These are phyloP conservation scores for Lipomyces chichibuensis DNA, from an alignment of 805 yeast species.

Conservation along the genomic window DNA sequence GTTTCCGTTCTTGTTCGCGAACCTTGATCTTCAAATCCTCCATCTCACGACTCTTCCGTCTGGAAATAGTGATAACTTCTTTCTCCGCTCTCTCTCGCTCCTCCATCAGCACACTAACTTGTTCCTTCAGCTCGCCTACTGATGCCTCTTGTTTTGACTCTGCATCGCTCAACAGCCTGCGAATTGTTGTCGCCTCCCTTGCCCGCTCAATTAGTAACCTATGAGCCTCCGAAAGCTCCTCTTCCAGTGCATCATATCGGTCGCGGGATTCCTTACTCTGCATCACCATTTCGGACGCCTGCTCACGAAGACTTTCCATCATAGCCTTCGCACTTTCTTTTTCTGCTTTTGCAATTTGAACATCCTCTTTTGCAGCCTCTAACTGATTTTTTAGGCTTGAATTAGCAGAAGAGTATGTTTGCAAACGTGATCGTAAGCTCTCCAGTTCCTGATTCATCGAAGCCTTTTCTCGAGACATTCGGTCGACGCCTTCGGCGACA, in stretches of 20 bases:
- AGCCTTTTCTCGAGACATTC: slow-evolving; percentile 48
- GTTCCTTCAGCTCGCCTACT: slow-evolving; percentile 59
- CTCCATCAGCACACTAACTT: slow-evolving; percentile 56
- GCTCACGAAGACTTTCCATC: slow-evolving; percentile 58
- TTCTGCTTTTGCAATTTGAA: slow-evolving; percentile 40
- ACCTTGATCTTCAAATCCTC: slow-evolving; percentile 60
- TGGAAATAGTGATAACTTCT: slow-evolving; percentile 53
- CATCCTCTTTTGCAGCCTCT: slow-evolving; percentile 48
- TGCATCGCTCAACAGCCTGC: slow-evolving; percentile 67
- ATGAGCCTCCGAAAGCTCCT: slow-evolving; percentile 77
- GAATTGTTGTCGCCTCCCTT: slow-evolving; percentile 72
- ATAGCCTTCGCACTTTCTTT: slow-evolving; percentile 48
- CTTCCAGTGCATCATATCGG: slow-evolving; percentile 69
- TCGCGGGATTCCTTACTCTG: slow-evolving; percentile 66
- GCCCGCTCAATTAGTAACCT: slow-evolving; percentile 76
- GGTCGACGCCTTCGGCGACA: slow-evolving; percentile 18
- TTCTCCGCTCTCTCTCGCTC: slow-evolving; percentile 65
- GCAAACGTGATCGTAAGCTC: slow-evolving; percentile 48
- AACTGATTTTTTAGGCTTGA: slow-evolving; percentile 50
- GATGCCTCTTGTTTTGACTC: slow-evolving; percentile 61
- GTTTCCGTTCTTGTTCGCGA: slow-evolving; percentile 48
- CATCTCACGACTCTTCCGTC: slow-evolving; percentile 64
- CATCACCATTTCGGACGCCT: slow-evolving; percentile 71
- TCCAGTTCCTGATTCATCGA: slow-evolving; percentile 40
- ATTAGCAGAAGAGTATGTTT: slow-evolving; percentile 47